Base-by-base conservation (phyloP, 164 flowering plant species). In the Stephania japonica region DNA sequence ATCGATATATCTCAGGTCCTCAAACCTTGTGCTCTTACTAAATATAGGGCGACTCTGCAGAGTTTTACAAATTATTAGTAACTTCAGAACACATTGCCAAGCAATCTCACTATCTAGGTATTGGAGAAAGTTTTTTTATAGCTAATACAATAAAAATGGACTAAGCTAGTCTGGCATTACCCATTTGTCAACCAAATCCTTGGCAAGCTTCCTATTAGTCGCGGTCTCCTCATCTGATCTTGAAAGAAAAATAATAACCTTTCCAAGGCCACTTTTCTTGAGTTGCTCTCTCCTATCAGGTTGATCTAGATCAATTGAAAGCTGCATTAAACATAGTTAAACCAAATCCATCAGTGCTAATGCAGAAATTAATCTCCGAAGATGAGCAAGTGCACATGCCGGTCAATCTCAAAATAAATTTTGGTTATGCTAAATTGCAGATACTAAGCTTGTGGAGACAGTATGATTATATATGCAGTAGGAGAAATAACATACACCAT, bases 161-260 rank as follows among this genome's bases (percentile, higher is more conserved):
- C 6, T 32, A 38, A 32, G 23, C 38, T 13, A n/a, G 1, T 42
- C 23, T 32, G 67, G 47, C n/a, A 53, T 80, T 89, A 96, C 98
- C 99, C 99, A 96, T 91, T 92, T 88, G 77, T 96, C 97, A 74
- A 96, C 97, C 83, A 96, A 82, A 63, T 96, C 99, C 77, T 92
- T 93, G 0, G 99, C 99, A 81, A 93, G 95, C 75, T 86, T 96
- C 69, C 94, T 83, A 81, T 92, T 96, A 53, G 91, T 72, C 12
- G 94, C 86, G 16, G 92, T 96, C 84, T 96, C 97, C 84, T 96
- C 98, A 70, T 89, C 97, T 25, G 98, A 89, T 77, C 88, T 89
- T 53, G 99, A 96, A 78, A 96, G 79, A 77, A 96, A 96, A 98
- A 96, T 96, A 72, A 96, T 91, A 72, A 91, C 99, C 95, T 87